Conservation (phyloP, 192 early-diverging fungal species). For the Cetraspora pellucida region DNA sequence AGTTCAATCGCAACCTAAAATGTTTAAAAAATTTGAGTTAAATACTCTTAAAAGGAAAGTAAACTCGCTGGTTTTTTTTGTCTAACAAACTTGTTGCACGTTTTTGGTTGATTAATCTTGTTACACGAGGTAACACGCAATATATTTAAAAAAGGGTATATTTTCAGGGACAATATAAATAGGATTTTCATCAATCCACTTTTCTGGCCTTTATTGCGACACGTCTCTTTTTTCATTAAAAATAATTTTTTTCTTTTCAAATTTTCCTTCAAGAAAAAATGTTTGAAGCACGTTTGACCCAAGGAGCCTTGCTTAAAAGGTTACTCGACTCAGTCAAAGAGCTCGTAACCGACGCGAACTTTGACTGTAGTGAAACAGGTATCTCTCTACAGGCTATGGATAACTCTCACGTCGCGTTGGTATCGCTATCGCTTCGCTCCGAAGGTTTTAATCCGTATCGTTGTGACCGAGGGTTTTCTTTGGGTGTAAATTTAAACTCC, state of each 20-base stretch:
- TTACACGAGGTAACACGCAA: too few species aligned
- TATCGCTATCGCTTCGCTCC: conserved; percentile 78
- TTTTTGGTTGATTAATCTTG: too few species aligned
- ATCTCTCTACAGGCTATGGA: conserved; percentile 99
- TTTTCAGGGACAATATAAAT: too few species aligned
- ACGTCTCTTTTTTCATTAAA: too few species aligned
- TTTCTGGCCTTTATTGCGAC: not conserved
- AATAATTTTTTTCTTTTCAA: too few species aligned
- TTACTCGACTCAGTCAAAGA: conserved; percentile 97
- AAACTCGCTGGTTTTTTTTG: too few species aligned
- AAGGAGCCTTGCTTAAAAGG: conserved; percentile 87
- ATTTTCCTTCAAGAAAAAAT: conserved; percentile 45
- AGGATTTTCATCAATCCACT: too few species aligned
- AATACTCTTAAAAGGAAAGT: too few species aligned
- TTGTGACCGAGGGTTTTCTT: conserved; percentile 87
- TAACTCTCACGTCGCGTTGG: conserved; percentile 96
- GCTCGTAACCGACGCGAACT: conserved; percentile 94
- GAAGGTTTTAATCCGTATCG: conserved; percentile 85
- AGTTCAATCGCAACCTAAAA: too few species aligned
- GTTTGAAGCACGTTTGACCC: conserved; percentile 90
- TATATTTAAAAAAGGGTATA: too few species aligned
- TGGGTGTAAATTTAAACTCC: conserved; percentile 86
- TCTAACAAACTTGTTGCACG: too few species aligned
- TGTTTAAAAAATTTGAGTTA: too few species aligned
- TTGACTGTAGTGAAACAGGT: conserved; percentile 95